These are phyloP conservation scores for Heracleum sosnowskyi DNA, from an alignment of 129 eudicot genomes.

Conservation along the genomic window DNA sequence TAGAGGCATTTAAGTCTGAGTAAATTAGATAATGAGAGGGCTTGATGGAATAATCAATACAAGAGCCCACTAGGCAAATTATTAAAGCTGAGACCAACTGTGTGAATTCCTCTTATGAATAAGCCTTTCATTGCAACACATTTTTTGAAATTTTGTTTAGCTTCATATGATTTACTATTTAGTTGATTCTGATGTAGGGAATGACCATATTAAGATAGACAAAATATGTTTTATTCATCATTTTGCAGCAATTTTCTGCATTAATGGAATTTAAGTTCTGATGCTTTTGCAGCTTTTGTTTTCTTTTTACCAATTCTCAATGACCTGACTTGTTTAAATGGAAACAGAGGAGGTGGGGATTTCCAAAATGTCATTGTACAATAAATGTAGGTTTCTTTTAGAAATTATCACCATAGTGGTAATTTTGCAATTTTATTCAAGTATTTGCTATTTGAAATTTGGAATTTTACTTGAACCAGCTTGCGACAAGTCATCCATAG, in stretches of 20 bases:
- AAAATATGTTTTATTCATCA: not conserved
- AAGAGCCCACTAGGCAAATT: slow-evolving; percentile 10
- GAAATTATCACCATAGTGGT: too few relatives aligned
- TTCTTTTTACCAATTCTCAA: not conserved
- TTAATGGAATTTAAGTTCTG: not conserved
- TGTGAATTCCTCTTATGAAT: not conserved
- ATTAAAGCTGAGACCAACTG: slow-evolving; percentile 9
- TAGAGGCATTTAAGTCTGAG: slow-evolving; percentile 11
- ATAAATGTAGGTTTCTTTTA: not conserved
- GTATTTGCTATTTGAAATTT: too few relatives aligned
- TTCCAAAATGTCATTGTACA: not conserved
- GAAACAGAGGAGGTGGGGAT: not conserved
- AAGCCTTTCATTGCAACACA: not conserved
- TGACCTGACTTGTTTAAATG: not conserved
- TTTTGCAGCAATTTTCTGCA: not conserved
- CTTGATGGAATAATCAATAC: slow-evolving; percentile 7
- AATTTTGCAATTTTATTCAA: too few relatives aligned
- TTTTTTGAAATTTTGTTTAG: not conserved
- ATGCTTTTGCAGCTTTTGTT: slow-evolving; percentile 6
- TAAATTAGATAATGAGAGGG: slow-evolving; percentile 5
- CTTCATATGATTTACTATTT: not conserved
- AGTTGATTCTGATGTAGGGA: not conserved
- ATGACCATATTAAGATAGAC: not conserved
- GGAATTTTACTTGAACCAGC: not conserved
- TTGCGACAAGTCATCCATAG: not conserved